Base-by-base conservation (phyloP, 345 rosid species). In the Eucalyptus victrix region DNA sequence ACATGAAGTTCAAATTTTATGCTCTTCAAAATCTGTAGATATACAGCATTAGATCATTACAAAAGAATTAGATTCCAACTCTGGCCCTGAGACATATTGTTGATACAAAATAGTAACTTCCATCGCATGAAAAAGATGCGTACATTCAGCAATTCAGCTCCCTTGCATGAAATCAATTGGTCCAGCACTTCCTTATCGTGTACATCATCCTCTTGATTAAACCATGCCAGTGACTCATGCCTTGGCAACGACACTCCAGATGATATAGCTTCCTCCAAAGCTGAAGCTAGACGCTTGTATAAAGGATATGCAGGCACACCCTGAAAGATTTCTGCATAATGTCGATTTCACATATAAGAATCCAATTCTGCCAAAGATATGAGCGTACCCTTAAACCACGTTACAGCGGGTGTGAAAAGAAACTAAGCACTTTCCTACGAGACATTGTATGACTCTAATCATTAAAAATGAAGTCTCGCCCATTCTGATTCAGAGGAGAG, bases 1-100 rank as follows among this genome's bases (percentile, higher is more conserved):
- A 95, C 96, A 94, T 97, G 94, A 88, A 95, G 93, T 89, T 93
- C 95, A 89, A 94, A 94, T 92, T 92, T 90, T 21, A 94, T 90
- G 49, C 88, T 91, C 93, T 94, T 93, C 91, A 95, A 87, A 86
- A 94, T 93, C 97, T 97, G 92, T 88, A 42, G 89, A 51, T 88
- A 90, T 21, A 86, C 86, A 45, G 87, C 11, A 9, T 21, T 45
- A 51, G n/a, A 28, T 47, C 40, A 17, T 24, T 76, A 50, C 56
- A 69, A 49, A 69, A 42, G 47, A 1, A 86, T 50, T 45, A 47
- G 54, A 30, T 32, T 86, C 54, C 45, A 1, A 86, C 58, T 53
- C 62, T 53, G 58, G 45, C 49, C 40, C 56, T 24, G 5, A 23
- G 62, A 86, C n/a, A 17, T 50, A 86, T 12, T 42, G 24, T 76